A percentile compares a stretch with the other conserved stretches of the same genome.
Conservation (phyloP, 2,329 filamentous ascomycete genomes). For the Pseudogymnoascus destructans region DNA sequence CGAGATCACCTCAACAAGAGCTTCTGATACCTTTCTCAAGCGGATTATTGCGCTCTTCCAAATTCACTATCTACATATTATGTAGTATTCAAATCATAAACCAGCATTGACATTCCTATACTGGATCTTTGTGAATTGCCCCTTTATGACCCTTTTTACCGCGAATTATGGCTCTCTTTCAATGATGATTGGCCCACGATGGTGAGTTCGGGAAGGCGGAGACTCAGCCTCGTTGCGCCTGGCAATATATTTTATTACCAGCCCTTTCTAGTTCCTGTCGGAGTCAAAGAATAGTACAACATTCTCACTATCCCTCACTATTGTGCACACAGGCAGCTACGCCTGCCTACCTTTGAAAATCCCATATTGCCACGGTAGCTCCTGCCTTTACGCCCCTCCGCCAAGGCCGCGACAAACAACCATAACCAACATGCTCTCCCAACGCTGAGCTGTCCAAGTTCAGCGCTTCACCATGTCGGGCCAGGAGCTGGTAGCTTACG, state of each 20-base stretch:
- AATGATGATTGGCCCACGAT: not conserved
- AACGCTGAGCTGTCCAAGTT: conserved; percentile 4
- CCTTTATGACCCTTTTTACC: not conserved
- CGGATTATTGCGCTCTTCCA: not conserved
- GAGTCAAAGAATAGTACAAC: not conserved
- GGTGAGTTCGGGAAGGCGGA: not conserved
- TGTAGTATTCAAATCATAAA: not conserved
- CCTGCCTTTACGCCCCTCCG: not conserved
- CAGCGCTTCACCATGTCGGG: not conserved
- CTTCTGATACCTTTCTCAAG: not conserved
- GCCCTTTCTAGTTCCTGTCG: not conserved
- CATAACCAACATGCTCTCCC: not conserved
- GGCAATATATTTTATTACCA: conserved; percentile 7
- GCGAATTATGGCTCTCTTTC: not conserved
- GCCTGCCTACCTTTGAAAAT: not conserved
- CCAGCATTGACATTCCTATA: not conserved
- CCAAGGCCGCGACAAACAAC: not conserved
- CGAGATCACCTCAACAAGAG: conserved; percentile 4
- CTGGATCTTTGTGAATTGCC: not conserved
- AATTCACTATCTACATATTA: not conserved
- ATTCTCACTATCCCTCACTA: not conserved
- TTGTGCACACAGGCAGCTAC: not conserved
- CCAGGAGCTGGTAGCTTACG: conserved; percentile 8
- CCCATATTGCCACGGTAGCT: not conserved
- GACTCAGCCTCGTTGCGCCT: conserved; percentile 9